Base-by-base conservation (phyloP, 495 filamentous ascomycete species). In the Choiromyces venosus region DNA sequence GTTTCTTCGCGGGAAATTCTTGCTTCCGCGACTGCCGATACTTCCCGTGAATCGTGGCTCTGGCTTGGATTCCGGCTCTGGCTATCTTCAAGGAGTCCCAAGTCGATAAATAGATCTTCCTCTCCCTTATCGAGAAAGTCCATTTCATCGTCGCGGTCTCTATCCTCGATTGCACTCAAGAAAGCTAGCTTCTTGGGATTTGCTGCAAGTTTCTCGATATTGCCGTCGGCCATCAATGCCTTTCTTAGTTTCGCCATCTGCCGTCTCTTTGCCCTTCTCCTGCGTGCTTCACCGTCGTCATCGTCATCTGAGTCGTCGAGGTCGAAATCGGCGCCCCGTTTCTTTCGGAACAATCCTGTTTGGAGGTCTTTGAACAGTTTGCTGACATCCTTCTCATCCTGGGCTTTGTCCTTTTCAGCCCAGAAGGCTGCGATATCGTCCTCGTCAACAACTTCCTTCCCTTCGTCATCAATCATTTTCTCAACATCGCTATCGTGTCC, bases 211-310 rank as follows among this genome's bases (percentile, higher is more conserved):
- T 93, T 92, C 74, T 89, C 92, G 73, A 98, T 87, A 65, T 93
- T 92, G 82, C 93, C 93, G 78, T 99, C 94, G n/a, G 90, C 87
- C 25, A 97, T 86, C 12, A 99, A 85, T 21, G 93, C 91, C 79
- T 91, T 93, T 66, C 93, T 90, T 92, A 97, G 96, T 83, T 91
- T 92, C 35, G 92, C 91, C 82, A 96, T 94, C 77, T 98, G 91
- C 71, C 89, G 85, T 65, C 94, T 89, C 83, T 96, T 97, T 83
- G 89, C 87, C 9, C 93, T 87, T 39, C 91, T 89, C 64, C n/a
- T n/a, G 90, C 87, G 37, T 37, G 92, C 89, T 77, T 91, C 87
- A 2, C 87, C 89, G 67, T 92, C 92, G 79, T 97, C 94, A 56
- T 96, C 93, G 6, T 91, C 91, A 79, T 97, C 94, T 14, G 91